A percentile compares a stretch with the other conserved stretches of the same genome.
Evolutionary conservation across 2,329 filamentous ascomycete species (phyloP).

Genomic region (Fonsecaea pedrosoi): DNA sequence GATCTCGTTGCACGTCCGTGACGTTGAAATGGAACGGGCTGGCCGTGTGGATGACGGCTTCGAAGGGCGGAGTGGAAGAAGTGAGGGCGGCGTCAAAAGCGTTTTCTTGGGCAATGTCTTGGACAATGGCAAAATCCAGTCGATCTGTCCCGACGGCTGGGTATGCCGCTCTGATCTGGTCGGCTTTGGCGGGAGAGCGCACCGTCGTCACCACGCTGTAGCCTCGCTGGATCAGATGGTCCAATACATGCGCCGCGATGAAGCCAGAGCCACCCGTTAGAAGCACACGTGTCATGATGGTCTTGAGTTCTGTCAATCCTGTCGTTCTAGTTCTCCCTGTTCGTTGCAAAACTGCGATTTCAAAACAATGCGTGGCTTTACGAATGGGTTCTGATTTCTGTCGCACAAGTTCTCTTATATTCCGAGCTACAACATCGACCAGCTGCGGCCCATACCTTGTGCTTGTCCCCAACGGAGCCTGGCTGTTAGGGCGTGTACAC

Average conservation of each 20-base stretch:
- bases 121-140: slow-evolving; percentile 44
- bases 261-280: slow-evolving; percentile 30
- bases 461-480: too few relatives aligned
- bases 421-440: not conserved
- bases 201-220: slow-evolving; percentile 39
- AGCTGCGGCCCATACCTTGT: too few relatives aligned
- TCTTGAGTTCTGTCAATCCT: not conserved
- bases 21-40: slow-evolving; percentile 39
- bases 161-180: slow-evolving; percentile 38
- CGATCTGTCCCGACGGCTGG: slow-evolving; percentile 27
- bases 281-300: slow-evolving; percentile 18
- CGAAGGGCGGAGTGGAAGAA: slow-evolving; percentile 32
- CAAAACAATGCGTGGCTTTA: not conserved
- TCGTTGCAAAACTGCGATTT: not conserved
- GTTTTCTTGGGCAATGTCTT: slow-evolving; percentile 41
- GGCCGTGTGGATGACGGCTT: slow-evolving; percentile 45
- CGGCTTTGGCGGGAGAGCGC: slow-evolving; percentile 38
- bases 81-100: slow-evolving; percentile 50
- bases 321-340: slow-evolving; percentile 8
- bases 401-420: slow-evolving; percentile 13
- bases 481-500: too few relatives aligned
- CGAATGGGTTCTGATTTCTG: slow-evolving; percentile 4
- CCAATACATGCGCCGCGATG: slow-evolving; percentile 30
- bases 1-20: slow-evolving; percentile 41
- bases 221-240: slow-evolving; percentile 21